A percentile compares a stretch with the other conserved stretches of the same genome.
These are phyloP conservation scores for Colletotrichum tofieldiae DNA, from an alignment of 2,329 filamentous ascomycete genomes.

Conservation along the genomic window DNA sequence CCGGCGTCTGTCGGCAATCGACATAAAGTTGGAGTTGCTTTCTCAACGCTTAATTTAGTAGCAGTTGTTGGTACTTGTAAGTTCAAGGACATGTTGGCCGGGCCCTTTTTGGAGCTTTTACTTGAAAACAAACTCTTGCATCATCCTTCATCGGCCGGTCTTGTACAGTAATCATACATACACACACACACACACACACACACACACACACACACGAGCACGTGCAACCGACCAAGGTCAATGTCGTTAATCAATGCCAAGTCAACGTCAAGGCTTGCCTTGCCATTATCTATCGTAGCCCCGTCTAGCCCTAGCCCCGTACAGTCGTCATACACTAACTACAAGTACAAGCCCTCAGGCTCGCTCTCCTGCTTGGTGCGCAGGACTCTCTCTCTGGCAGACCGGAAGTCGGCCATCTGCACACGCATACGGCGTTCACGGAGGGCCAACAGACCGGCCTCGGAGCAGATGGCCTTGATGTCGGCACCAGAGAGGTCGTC, in stretches of 20 bases:
- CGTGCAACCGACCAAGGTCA: background rate
- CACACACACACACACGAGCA: background rate
- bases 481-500: constrained; percentile 97
- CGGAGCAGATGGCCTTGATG: constrained; percentile 99
- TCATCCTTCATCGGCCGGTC: background rate
- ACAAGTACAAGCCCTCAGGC: constrained; percentile 98
- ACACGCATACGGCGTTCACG: constrained; percentile 97
- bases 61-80: background rate
- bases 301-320: constrained; percentile 18
- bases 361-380: constrained; percentile 99
- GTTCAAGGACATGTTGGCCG: background rate
- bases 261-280: constrained; percentile 27
- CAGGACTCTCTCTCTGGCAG: constrained; percentile 92
- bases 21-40: background rate
- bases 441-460: constrained; percentile 94
- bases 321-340: constrained; percentile 56
- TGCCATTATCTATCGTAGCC: constrained; percentile 40
- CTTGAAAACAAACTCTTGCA: background rate
- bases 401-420: constrained; percentile 97
- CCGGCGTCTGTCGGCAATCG: background rate
- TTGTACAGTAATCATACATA: background rate
- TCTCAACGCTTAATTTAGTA: background rate
- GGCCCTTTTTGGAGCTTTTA: background rate
- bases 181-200: background rate
- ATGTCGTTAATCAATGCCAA: constrained; percentile 18